These are phyloP conservation scores for Ophiosphaerella narmari DNA, from an alignment of 2,329 filamentous ascomycete genomes.

Conservation along the genomic window DNA sequence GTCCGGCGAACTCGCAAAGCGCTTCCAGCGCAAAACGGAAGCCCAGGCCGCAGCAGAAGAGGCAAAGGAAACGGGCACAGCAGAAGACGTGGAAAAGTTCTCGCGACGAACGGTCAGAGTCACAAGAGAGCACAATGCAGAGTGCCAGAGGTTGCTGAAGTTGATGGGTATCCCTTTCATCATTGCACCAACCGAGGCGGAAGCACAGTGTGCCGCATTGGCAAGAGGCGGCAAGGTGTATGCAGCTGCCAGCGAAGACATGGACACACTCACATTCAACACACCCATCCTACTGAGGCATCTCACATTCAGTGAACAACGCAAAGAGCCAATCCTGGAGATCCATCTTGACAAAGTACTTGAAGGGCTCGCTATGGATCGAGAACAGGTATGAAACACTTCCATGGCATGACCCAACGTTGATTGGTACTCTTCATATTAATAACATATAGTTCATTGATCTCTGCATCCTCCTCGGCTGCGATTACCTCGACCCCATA, in stretches of 20 bases:
- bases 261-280: slow-evolving; percentile 97
- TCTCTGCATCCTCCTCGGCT: slow-evolving; percentile 94
- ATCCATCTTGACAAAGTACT: slow-evolving; percentile 87
- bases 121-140: slow-evolving; percentile 94
- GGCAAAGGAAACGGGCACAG: slow-evolving; percentile 95
- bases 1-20: slow-evolving; percentile 93
- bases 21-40: slow-evolving; percentile 92
- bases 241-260: slow-evolving; percentile 95
- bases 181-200: slow-evolving; percentile 92
- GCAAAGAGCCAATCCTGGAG: slow-evolving; percentile 97
- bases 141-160: slow-evolving; percentile 88
- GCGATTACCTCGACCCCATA: slow-evolving; percentile 95
- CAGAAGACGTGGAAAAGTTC: slow-evolving; percentile 98
- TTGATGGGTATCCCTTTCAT: slow-evolving; percentile 97
- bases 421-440: neutral
- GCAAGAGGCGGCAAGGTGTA: slow-evolving; percentile 94
- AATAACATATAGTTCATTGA: slow-evolving; percentile 77
- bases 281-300: slow-evolving; percentile 88
- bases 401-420: neutral
- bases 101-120: slow-evolving; percentile 89
- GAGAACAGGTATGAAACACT: slow-evolving; percentile 67
- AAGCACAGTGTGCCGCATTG: slow-evolving; percentile 92
- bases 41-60: slow-evolving; percentile 89
- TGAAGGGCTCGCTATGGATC: slow-evolving; percentile 85
- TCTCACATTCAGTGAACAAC: slow-evolving; percentile 94